Evolutionary conservation across 2,329 filamentous ascomycete species (phyloP).

Genomic region (Aspergillus sp.): DNA sequence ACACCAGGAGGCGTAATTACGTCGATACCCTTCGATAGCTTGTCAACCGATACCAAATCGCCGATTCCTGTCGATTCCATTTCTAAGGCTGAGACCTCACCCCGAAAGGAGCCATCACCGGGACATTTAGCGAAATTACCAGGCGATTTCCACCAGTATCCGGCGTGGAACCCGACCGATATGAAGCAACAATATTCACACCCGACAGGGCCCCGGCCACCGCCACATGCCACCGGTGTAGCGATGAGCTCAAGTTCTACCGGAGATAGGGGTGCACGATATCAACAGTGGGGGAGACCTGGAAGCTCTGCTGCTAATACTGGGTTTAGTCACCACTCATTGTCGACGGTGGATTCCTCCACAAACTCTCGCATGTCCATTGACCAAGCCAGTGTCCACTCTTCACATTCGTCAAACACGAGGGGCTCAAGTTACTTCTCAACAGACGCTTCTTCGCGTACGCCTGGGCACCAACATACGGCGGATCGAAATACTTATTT

Average conservation of each 20-base stretch:
- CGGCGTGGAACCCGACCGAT: conserved; percentile 62
- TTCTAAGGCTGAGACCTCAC: conserved; percentile 61
- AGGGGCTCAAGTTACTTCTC: conserved; percentile 58
- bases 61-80: conserved; percentile 73
- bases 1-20: conserved; percentile 81
- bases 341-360: conserved; percentile 55
- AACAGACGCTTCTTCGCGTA: conserved; percentile 51
- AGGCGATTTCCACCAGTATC: conserved; percentile 86
- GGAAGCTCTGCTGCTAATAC: conserved; percentile 57
- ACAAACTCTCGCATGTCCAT: conserved; percentile 58
- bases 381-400: conserved; percentile 66
- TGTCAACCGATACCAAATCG: conserved; percentile 64
- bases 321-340: conserved; percentile 58
- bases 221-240: conserved; percentile 52
- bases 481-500: conserved; percentile 33
- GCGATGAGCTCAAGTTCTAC: conserved; percentile 72
- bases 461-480: conserved; percentile 40
- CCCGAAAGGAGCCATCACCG: conserved; percentile 71
- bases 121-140: conserved; percentile 79
- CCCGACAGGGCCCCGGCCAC: conserved; percentile 61
- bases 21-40: conserved; percentile 80
- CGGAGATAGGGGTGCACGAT: conserved; percentile 67
- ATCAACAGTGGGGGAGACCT: conserved; percentile 73
- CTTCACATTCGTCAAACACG: conserved; percentile 58
- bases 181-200: conserved; percentile 55